phyloP scores from a whole-genome alignment of 2,329 filamentous ascomycete species.

The Truncatella angustata region DNA sequence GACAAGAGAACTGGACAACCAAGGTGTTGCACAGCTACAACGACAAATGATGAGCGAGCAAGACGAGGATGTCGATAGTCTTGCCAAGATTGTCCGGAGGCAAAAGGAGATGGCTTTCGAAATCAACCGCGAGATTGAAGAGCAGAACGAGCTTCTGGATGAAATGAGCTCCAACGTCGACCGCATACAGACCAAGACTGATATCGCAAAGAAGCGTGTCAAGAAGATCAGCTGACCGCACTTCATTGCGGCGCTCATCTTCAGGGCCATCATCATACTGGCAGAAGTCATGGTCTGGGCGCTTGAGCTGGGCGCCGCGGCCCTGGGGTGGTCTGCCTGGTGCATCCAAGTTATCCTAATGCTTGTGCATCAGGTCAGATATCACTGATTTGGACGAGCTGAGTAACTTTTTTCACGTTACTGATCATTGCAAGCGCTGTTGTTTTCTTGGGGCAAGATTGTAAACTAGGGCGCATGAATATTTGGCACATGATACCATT shows the following conservation, averaged over 20 bases:
- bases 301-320: slow-evolving; percentile 14
- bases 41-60: slow-evolving; percentile 72
- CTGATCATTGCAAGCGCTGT: neutral
- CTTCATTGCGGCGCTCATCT: slow-evolving; percentile 11
- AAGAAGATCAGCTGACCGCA: slow-evolving; percentile 40
- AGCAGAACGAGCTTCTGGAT: slow-evolving; percentile 70
- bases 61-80: slow-evolving; percentile 67
- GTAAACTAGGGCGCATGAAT: neutral
- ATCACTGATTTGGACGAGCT: too few relatives aligned
- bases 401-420: too few relatives aligned
- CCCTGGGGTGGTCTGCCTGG: slow-evolving; percentile 20
- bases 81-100: slow-evolving; percentile 67
- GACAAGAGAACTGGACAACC: slow-evolving; percentile 75
- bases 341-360: slow-evolving; percentile 16
- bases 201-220: slow-evolving; percentile 70
- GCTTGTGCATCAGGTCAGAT: too few relatives aligned
- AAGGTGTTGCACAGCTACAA: slow-evolving; percentile 71
- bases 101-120: slow-evolving; percentile 77
- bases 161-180: slow-evolving; percentile 65
- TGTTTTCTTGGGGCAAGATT: neutral
- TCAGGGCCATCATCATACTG: slow-evolving; percentile 14
- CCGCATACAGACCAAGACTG: slow-evolving; percentile 65
- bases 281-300: slow-evolving; percentile 16
- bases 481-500: slow-evolving; percentile 9
- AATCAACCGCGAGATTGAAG: slow-evolving; percentile 71